phyloP scores from a whole-genome alignment of 805 yeast genomes.

The Pichia rugopelliculosa region DNA sequence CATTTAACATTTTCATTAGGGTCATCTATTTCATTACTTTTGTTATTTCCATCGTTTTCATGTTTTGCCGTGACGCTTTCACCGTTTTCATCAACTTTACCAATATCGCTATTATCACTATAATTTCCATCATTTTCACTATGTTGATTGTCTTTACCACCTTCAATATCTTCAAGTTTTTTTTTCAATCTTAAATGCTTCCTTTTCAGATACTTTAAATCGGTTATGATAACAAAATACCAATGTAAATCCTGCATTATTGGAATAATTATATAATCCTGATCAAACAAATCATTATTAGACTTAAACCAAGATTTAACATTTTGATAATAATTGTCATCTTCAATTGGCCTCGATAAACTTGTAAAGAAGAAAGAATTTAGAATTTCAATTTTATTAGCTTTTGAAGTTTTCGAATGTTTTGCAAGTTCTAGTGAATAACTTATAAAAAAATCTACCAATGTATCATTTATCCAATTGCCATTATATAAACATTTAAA shows the following conservation, averaged over 20 bases:
- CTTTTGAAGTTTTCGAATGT: conserved; percentile 22
- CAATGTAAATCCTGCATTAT: conserved; percentile 79
- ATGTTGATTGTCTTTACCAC: background rate
- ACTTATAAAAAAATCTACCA: conserved; percentile 77
- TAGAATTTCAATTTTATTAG: conserved; percentile 44
- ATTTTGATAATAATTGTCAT: conserved; percentile 43
- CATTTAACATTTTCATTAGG: background rate
- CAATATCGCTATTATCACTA: background rate
- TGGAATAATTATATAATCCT: conserved; percentile 64
- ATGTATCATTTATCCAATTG: conserved; percentile 84
- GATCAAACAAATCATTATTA: conserved; percentile 47
- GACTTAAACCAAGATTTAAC: conserved; percentile 75
- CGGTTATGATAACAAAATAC: conserved; percentile 71
- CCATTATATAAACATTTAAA: conserved; percentile 71
- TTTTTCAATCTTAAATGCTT: background rate
- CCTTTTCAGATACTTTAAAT: conserved; percentile 32
- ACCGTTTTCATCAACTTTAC: background rate
- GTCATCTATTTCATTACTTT: background rate
- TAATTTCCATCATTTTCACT: background rate
- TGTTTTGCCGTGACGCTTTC: background rate
- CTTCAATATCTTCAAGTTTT: background rate
- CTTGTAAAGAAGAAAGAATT: conserved; percentile 80
- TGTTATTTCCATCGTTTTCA: background rate
- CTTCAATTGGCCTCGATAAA: conserved; percentile 30
- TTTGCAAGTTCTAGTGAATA: conserved; percentile 38